phyloP scores from a whole-genome alignment of 2,329 filamentous ascomycete species.

The Rhynchosporium secalis region DNA sequence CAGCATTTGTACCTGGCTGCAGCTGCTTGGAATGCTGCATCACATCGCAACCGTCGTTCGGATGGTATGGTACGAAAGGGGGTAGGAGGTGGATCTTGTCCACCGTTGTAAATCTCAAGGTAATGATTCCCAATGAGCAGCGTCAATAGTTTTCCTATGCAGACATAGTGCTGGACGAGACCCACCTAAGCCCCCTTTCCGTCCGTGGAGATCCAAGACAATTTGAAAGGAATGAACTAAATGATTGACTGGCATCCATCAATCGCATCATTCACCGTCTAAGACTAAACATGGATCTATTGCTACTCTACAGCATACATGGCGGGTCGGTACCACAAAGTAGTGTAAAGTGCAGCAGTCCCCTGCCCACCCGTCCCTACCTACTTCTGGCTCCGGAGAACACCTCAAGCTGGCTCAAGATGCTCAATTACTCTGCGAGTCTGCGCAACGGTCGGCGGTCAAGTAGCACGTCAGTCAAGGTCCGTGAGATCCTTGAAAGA shows the following conservation, averaged over 20 bases:
- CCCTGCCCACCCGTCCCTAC: neutral
- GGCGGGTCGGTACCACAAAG: slow-evolving; percentile 5
- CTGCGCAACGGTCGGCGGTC: no score
- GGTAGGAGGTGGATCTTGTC: no score
- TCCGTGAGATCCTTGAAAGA: slow-evolving; percentile 8
- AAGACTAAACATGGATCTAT: neutral
- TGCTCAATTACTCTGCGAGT: no score
- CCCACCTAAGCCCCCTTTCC: no score
- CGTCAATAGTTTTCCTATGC: no score
- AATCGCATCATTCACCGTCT: slow-evolving; percentile 2
- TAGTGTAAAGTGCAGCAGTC: slow-evolving; percentile 4
- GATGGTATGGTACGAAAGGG: no score
- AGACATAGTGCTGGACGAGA: no score
- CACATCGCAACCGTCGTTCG: neutral
- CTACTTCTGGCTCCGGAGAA: neutral
- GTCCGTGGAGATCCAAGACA: no score
- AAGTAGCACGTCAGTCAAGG: neutral
- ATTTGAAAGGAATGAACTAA: slow-evolving; percentile 5
- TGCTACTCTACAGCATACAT: slow-evolving; percentile 10
- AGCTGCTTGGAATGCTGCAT: neutral
- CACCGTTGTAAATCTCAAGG: no score
- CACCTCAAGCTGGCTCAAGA: neutral
- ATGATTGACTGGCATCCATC: neutral
- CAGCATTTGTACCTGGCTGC: neutral
- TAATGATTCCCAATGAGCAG: no score